phyloP scores from a whole-genome alignment of 2,329 filamentous ascomycete genomes.

The Sphaerostilbella broomeana region DNA sequence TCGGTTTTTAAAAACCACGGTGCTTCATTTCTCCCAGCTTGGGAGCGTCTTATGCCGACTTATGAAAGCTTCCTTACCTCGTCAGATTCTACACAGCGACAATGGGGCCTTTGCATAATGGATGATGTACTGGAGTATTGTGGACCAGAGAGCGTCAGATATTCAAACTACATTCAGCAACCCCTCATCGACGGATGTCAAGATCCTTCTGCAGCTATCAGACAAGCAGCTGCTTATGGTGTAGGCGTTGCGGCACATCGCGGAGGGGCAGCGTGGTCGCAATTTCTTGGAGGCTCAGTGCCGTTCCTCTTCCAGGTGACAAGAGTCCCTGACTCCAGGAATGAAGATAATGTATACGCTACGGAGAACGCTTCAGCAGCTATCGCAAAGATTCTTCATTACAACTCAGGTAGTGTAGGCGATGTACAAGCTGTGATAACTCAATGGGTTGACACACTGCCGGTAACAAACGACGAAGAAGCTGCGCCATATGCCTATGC shows the following conservation, averaged over 20 bases:
- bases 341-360: slow-evolving; percentile 91
- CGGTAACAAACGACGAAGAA: slow-evolving; percentile 92
- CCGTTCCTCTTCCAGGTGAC: slow-evolving; percentile 80
- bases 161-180: slow-evolving; percentile 77
- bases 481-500: slow-evolving; percentile 93
- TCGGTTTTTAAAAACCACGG: slow-evolving; percentile 98
- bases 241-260: slow-evolving; percentile 93
- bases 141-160: slow-evolving; percentile 79
- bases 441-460: slow-evolving; percentile 88
- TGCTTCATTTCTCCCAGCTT: slow-evolving; percentile 72
- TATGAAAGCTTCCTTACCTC: slow-evolving; percentile 82
- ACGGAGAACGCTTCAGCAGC: slow-evolving; percentile 96
- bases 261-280: slow-evolving; percentile 78
- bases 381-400: slow-evolving; percentile 95
- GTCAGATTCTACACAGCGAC: slow-evolving; percentile 79
- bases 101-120: slow-evolving; percentile 99
- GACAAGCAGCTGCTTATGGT: slow-evolving; percentile 92
- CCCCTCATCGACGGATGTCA: slow-evolving; percentile 81
- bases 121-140: slow-evolving; percentile 98
- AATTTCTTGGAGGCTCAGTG: slow-evolving; percentile 75
- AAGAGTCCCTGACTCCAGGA: slow-evolving; percentile 71
- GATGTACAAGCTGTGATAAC: slow-evolving; percentile 69
- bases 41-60: slow-evolving; percentile 78
- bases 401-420: slow-evolving; percentile 68
- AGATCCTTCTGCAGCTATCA: slow-evolving; percentile 81